Percentiles rank a stretch among this genome's conserved stretches.
phyloP scores from a whole-genome alignment of 1,284 basidiomycete genomes.

The Ceratobasidium sp. region DNA sequence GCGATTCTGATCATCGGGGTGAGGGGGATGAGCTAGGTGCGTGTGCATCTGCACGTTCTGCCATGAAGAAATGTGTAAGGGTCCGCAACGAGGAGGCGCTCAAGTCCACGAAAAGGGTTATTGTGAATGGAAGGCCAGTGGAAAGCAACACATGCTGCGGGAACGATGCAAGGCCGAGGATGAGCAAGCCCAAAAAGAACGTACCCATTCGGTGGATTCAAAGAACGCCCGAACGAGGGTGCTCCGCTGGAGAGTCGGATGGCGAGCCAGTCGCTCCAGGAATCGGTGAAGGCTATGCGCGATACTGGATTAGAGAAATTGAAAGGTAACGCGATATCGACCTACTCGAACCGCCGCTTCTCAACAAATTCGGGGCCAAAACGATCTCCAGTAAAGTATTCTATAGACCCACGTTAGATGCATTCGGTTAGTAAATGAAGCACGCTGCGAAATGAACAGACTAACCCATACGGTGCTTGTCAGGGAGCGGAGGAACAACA shows the following conservation, averaged over 20 bases:
- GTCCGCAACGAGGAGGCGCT: constrained; percentile 29
- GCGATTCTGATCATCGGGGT: constrained; percentile 59
- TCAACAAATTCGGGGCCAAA: constrained; percentile 98
- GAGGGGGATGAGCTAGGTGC: constrained; percentile 86
- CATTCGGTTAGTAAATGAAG: neutral
- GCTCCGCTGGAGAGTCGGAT: constrained; percentile 93
- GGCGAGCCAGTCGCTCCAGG: constrained; percentile 85
- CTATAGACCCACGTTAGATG: constrained; percentile 54
- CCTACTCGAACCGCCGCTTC: constrained; percentile 86
- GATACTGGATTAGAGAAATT: neutral
- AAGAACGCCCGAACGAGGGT: constrained; percentile 91
- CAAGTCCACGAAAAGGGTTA: constrained; percentile 1
- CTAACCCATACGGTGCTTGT: constrained; percentile 93
- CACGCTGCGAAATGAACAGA: constrained; percentile 39
- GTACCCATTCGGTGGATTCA: constrained; percentile 96
- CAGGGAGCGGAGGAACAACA: constrained; percentile 93
- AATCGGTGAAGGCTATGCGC: constrained; percentile 84
- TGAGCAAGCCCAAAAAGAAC: constrained; percentile 44
- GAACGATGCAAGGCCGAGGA: neutral
- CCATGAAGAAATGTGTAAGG: neutral
- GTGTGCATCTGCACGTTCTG: constrained; percentile 96
- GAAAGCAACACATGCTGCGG: neutral
- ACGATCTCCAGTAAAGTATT: constrained; percentile 96
- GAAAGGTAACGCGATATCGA: constrained; percentile 21
- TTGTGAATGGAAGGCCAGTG: neutral